Base-by-base conservation (phyloP, 495 filamentous ascomycete species). In the Sabuloglossum arenarium region DNA sequence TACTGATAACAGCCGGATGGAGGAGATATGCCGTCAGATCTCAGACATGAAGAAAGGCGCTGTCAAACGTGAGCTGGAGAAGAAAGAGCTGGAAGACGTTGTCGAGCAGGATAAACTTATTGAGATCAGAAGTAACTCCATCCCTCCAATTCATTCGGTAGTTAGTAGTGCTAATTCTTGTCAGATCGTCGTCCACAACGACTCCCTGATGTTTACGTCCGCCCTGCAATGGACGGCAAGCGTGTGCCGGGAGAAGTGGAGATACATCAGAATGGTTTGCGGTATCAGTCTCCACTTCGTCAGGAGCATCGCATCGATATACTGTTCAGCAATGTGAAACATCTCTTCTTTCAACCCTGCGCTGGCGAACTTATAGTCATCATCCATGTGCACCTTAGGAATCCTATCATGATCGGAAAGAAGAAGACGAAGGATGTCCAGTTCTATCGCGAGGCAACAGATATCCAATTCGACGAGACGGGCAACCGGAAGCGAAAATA, bases 61-160 rank as follows among this genome's bases (percentile, higher is more conserved):
- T 2, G 76, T 86, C 34, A 86, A 93, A 62, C 81, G 83, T 59
- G 93, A 97, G 65, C 88, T 96, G 64, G 91, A 99, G 67, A 95
- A 95, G 75, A 99, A 99, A 67, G 89, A 99, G 61, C 80, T 99
- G 83, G 93, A 97, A 65, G 93, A 97, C 73, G 93, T 99, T n/a
- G 88, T 99, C 3, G 94, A 97, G 67, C 93, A 97, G 67, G 93
- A 97, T 61, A 97, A 97, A 70, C 79, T 99, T 21, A 69, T 89
- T 60, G 88, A 95, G 69, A 85, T 93, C 56, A 72, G 86, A 71
- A 93, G 84, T 88, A 73, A 70, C 1, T 30, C 16, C 28, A 51
- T 16, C 24, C 24, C 49, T 37, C 29, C 21, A 21, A 8, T 12
- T 53, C 32, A 14, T 8, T 42, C 61, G 49, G 68, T 31, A 30